These are phyloP conservation scores for Globisporangium paroecandrum DNA, from an alignment of 352 stramenopile genomes.

Conservation along the genomic window DNA sequence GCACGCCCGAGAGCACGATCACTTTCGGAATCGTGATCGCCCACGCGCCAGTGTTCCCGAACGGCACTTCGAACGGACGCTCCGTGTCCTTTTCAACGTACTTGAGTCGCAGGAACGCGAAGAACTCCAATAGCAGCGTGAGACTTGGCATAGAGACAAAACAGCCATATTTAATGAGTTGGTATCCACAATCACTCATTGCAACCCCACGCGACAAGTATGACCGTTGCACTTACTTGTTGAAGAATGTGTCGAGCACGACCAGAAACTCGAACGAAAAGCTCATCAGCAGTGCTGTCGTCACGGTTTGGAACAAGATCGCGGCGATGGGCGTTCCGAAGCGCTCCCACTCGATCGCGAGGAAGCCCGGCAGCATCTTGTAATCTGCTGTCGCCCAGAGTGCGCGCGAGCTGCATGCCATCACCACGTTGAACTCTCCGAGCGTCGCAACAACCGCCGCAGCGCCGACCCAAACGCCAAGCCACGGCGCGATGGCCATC, in stretches of 20 bases:
- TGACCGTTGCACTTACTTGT: slow-evolving; percentile 61
- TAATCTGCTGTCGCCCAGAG: slow-evolving; percentile 82
- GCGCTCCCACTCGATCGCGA: slow-evolving; percentile 64
- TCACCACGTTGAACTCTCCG: slow-evolving; percentile 86
- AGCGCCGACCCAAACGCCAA: slow-evolving; percentile 79
- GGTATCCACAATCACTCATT: background rate
- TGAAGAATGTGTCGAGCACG: slow-evolving; percentile 84
- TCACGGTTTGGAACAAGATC: slow-evolving; percentile 71
- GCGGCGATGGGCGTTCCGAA: slow-evolving; percentile 79
- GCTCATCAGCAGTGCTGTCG: slow-evolving; percentile 78
- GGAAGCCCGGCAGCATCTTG: slow-evolving; percentile 72
- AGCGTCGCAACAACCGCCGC: slow-evolving; percentile 75
- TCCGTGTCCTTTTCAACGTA: slow-evolving; percentile 75
- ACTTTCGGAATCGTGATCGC: slow-evolving; percentile 80
- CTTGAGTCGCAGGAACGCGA: slow-evolving; percentile 79
- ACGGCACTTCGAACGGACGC: slow-evolving; percentile 72
- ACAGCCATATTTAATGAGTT: background rate
- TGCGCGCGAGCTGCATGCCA: slow-evolving; percentile 78
- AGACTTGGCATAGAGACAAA: slow-evolving; percentile 26
- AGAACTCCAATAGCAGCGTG: slow-evolving; percentile 81
- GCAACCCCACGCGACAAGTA: background rate
- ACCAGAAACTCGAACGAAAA: slow-evolving; percentile 84
- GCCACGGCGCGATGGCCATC: slow-evolving; percentile 65
- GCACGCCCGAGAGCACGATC: slow-evolving; percentile 65
- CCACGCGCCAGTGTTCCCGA: slow-evolving; percentile 67